Conservation (phyloP, 768 basidiomycete species). For the Auriscalpium orientale region DNA sequence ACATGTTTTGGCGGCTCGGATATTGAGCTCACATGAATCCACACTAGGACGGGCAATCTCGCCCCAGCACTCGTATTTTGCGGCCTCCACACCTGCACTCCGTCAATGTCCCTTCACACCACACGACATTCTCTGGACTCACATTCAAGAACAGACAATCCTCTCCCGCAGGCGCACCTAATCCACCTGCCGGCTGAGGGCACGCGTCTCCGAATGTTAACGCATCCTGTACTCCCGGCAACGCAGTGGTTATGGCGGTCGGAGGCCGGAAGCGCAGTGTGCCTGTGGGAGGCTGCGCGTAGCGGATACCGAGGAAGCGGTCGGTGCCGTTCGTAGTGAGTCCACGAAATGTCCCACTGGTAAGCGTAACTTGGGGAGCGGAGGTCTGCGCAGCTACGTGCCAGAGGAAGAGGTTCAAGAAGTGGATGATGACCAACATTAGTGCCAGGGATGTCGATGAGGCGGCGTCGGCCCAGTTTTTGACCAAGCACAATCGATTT, state of each 20-base stretch:
- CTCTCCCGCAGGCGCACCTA: constrained; percentile 41
- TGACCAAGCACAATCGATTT: no score
- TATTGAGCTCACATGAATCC: constrained; percentile 25
- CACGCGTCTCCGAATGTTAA: constrained; percentile 48
- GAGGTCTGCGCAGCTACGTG: neutral
- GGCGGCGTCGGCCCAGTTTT: no score
- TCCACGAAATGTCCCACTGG: constrained; percentile 42
- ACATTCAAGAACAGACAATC: constrained; percentile 53
- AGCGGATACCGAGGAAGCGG: constrained; percentile 55
- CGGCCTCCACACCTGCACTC: constrained; percentile 29
- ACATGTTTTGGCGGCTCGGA: neutral
- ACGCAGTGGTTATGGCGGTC: constrained; percentile 28
- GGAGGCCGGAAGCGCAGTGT: constrained; percentile 51
- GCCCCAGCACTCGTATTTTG: constrained; percentile 15
- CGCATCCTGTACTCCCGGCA: constrained; percentile 31
- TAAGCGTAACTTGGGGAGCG: constrained; percentile 28
- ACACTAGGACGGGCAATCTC: constrained; percentile 26
- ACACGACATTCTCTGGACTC: constrained; percentile 1
- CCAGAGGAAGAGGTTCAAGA: neutral
- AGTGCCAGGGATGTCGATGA: no score
- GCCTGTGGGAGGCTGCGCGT: constrained; percentile 49
- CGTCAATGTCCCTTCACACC: neutral
- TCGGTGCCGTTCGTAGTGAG: constrained; percentile 39
- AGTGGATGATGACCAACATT: no score
- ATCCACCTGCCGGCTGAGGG: constrained; percentile 34